Base-by-base conservation (phyloP, 202 grass and related monocot species). In the Panicum hallii region DNA sequence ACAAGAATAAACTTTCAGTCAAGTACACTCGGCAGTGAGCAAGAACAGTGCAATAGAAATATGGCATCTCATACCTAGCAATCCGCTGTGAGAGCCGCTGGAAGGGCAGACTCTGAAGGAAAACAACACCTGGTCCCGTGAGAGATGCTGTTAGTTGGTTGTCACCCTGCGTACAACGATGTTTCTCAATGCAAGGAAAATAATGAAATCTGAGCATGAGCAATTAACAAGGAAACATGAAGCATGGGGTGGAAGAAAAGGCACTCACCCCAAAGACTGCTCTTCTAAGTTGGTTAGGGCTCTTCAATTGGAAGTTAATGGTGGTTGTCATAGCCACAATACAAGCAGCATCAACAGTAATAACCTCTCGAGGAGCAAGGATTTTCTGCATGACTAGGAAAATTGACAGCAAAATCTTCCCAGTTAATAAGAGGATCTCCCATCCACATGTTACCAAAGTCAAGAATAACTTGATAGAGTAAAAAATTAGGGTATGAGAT, bases 321-420 rank as follows among this genome's bases (percentile, higher is more conserved):
- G 79, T 90, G 38, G 66, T 94, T 68, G 97, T 80, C 86, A 93
- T 95, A 78, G 97, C 97, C 34, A 97, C 80, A 87, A 99, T 94
- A 87, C 93, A 92, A 65, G 84, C 79, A 84, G 87, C 77, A 81
- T 99, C 97, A 64, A 92, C 91, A 63, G 90, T 84, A 70, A 97
- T 69, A 72, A 85, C 88, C 84, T 99, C 93, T 17, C 74, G 86
- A 22, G 87, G 86, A 83, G 79, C 84, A 81, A 99, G 93, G 84
- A 99, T 89, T 92, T 99, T 97, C 90, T 97, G 97, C 88, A 84
- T 94, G 74, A 99, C 97, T 97, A 86, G 46, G 78, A 83, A 87
- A 82, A 80, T 74, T 32, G 49, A 66, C 69, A 67, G 63, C 79
- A 75, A 77, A 84, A 63, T 20, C 26, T 72, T 56, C 15, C 10